A percentile compares a stretch with the other conserved stretches of the same genome.
Evolutionary conservation across 2,329 filamentous ascomycete species (phyloP).

Genomic region (Cercospora beticola): DNA sequence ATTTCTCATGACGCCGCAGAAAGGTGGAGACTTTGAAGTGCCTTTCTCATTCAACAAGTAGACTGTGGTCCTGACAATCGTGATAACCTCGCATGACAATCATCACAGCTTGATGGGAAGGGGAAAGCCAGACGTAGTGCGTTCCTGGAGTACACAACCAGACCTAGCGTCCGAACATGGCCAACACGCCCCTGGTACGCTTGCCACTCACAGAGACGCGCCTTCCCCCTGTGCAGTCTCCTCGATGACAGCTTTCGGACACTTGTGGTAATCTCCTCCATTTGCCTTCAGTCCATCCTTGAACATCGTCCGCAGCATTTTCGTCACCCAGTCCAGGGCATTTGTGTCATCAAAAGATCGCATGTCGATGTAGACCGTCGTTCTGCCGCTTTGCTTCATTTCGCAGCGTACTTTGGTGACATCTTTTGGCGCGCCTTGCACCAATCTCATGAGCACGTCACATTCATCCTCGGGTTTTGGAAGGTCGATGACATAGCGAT

Average conservation of each 20-base stretch:
- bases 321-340: not conserved
- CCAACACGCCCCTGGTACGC: no score
- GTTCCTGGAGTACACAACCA: no score
- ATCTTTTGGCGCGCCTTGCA: not conserved
- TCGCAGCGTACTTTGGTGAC: not conserved
- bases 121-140: no score
- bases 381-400: not conserved
- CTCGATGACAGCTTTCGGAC: no score
- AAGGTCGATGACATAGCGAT: not conserved
- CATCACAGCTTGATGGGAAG: no score
- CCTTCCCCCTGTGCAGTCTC: no score
- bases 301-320: not conserved
- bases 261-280: no score
- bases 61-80: not conserved
- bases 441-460: not conserved
- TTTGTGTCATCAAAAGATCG: rapidly evolving
- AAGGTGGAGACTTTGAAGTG: not conserved
- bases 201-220: no score
- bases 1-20: not conserved
- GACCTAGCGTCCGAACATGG: no score
- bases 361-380: not conserved
- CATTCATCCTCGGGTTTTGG: not conserved
- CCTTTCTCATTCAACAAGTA: not conserved
- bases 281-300: no score
- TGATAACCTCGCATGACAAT: no score